Conservation (phyloP, 345 rosid species). For the Punica granatum region DNA sequence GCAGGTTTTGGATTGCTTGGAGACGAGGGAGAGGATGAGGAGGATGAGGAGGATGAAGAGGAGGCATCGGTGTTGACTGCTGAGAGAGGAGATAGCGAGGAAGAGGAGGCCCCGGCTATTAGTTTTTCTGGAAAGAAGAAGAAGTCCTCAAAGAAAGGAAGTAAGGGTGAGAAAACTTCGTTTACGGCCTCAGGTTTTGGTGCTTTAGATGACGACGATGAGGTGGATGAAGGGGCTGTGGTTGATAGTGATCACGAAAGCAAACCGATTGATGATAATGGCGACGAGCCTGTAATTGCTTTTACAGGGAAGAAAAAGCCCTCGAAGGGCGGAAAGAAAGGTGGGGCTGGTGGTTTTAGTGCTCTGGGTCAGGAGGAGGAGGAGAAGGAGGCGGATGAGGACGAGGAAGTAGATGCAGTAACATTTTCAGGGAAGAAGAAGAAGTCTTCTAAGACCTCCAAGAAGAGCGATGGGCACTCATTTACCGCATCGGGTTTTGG, state of each 20-base stretch:
- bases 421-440: slow-evolving; percentile 55
- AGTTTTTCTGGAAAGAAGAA: slow-evolving; percentile 36
- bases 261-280: slow-evolving; percentile 6
- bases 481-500: background rate
- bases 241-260: slow-evolving; percentile 2
- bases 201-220: slow-evolving; percentile 29
- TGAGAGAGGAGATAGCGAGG: slow-evolving; percentile 16
- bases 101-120: slow-evolving; percentile 30
- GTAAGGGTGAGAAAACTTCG: slow-evolving; percentile 20
- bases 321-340: slow-evolving; percentile 18
- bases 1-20: slow-evolving; percentile 17
- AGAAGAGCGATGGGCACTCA: slow-evolving; percentile 2
- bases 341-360: slow-evolving; percentile 11
- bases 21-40: slow-evolving; percentile 16
- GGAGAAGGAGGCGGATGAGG: slow-evolving; percentile 23
- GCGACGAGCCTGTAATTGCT: slow-evolving; percentile 7
- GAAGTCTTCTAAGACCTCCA: slow-evolving; percentile 17
- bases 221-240: slow-evolving; percentile 8
- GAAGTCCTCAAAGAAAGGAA: slow-evolving; percentile 39
- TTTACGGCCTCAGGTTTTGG: slow-evolving; percentile 21
- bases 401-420: slow-evolving; percentile 15
- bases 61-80: slow-evolving; percentile 20
- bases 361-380: slow-evolving; percentile 26
- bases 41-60: slow-evolving; percentile 29
- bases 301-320: slow-evolving; percentile 17